Percentiles rank a stretch among this genome's conserved stretches.
Evolutionary conservation across 2,329 filamentous ascomycete genomes (phyloP).

Genomic region (Hawksworthiomyces lignivorus): DNA sequence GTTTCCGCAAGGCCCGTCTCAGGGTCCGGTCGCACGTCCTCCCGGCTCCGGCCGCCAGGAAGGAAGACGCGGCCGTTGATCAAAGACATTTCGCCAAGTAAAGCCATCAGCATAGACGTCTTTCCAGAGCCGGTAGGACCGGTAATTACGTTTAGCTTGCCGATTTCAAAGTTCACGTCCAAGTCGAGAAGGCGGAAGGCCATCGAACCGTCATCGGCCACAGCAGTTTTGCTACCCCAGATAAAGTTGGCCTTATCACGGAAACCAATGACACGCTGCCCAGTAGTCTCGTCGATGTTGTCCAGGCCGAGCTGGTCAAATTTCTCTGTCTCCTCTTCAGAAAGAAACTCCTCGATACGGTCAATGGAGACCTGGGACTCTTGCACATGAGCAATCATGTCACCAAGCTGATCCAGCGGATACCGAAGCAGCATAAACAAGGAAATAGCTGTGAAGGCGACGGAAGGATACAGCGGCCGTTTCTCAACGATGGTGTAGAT

Average conservation of each 20-base stretch:
- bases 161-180: constrained; percentile 73
- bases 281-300: constrained; percentile 60
- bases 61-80: constrained; percentile 74
- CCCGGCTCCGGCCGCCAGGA: constrained; percentile 76
- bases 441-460: constrained; percentile 93
- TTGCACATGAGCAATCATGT: constrained; percentile 98
- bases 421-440: constrained; percentile 91
- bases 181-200: constrained; percentile 79
- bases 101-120: constrained; percentile 89
- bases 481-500: constrained; percentile 85
- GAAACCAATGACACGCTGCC: constrained; percentile 74
- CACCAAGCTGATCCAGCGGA: constrained; percentile 88
- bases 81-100: constrained; percentile 92
- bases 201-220: constrained; percentile 57
- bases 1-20: constrained; percentile 84
- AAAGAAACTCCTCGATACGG: constrained; percentile 89
- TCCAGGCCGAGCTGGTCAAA: constrained; percentile 73
- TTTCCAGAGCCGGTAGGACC: constrained; percentile 93
- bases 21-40: constrained; percentile 74
- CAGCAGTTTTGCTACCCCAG: constrained; percentile 68
- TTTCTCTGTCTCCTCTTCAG: constrained; percentile 92
- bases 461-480: constrained; percentile 81
- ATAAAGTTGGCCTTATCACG: constrained; percentile 69
- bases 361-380: constrained; percentile 96
- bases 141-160: constrained; percentile 84